Conservation (phyloP, 2,329 filamentous ascomycete species). For the Bipolaris oryzae region DNA sequence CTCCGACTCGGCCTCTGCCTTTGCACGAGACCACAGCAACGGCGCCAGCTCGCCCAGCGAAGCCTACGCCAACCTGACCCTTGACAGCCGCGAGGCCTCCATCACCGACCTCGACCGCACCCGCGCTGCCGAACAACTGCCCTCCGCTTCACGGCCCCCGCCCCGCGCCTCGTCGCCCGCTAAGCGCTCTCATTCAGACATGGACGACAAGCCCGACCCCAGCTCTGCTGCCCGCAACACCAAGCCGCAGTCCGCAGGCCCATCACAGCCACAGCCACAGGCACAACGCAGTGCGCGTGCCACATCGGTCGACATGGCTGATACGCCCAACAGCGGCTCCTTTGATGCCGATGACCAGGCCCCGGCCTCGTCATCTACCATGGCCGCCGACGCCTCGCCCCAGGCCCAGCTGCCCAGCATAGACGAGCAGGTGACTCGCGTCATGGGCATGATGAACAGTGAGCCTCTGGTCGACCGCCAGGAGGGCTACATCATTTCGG, state of each 20-base stretch:
- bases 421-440: constrained; percentile 75
- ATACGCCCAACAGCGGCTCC: constrained; percentile 37
- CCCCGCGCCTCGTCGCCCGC: constrained; percentile 59
- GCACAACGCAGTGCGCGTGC: constrained; percentile 40
- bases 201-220: constrained; percentile 51
- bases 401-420: constrained; percentile 37
- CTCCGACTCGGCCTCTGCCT: constrained; percentile 29
- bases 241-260: constrained; percentile 36
- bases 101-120: constrained; percentile 36
- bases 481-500: constrained; percentile 77
- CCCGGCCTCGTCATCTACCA: constrained; percentile 25
- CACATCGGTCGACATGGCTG: constrained; percentile 54
- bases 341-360: constrained; percentile 38
- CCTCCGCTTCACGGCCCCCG: constrained; percentile 25
- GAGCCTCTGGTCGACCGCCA: constrained; percentile 70
- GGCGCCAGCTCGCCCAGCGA: constrained; percentile 57
- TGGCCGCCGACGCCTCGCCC: constrained; percentile 18
- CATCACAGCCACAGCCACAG: constrained; percentile 29
- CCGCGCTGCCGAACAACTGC: constrained; percentile 22
- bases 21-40: constrained; percentile 45
- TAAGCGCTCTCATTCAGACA: constrained; percentile 61
- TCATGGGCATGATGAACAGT: constrained; percentile 65
- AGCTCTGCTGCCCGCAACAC: constrained; percentile 8
- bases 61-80: constrained; percentile 59
- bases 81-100: constrained; percentile 52